Evolutionary conservation across 768 basidiomycete species (phyloP).

Genomic region (Termitomyces titanicus): DNA sequence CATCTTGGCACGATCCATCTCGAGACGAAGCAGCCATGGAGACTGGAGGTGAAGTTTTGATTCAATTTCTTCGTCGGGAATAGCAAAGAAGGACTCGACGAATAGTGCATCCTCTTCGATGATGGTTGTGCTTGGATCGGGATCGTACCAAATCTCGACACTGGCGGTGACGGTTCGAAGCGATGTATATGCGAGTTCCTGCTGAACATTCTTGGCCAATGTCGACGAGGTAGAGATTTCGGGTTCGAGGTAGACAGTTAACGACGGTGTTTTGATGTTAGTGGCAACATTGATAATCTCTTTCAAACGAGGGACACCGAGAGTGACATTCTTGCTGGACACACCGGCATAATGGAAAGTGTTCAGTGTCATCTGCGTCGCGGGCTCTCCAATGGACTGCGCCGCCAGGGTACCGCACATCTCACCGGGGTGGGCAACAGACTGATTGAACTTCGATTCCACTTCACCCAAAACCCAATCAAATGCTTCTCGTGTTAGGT

Average conservation of each 20-base stretch:
- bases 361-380: slow-evolving; percentile 99
- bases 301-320: slow-evolving; percentile 98
- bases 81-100: slow-evolving; percentile 98
- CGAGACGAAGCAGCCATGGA: slow-evolving; percentile 95
- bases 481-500: slow-evolving; percentile 89
- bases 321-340: slow-evolving; percentile 98
- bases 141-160: slow-evolving; percentile 98
- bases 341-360: slow-evolving; percentile 99
- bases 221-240: slow-evolving; percentile 58
- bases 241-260: slow-evolving; percentile 85
- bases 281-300: slow-evolving; percentile 99
- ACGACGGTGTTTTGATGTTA: slow-evolving; percentile 97
- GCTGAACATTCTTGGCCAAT: slow-evolving; percentile 84
- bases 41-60: slow-evolving; percentile 88
- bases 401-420: slow-evolving; percentile 99
- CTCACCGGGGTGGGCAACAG: slow-evolving; percentile 90
- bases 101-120: slow-evolving; percentile 96
- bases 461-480: slow-evolving; percentile 98
- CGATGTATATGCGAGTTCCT: slow-evolving; percentile 91
- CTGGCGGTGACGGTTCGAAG: slow-evolving; percentile 91
- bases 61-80: slow-evolving; percentile 96
- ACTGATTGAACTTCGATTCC: slow-evolving; percentile 93
- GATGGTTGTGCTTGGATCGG: slow-evolving; percentile 85
- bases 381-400: slow-evolving; percentile 98
- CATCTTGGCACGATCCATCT: slow-evolving; percentile 96